A percentile compares a stretch with the other conserved stretches of the same genome.
phyloP scores from a whole-genome alignment of 345 rosid genomes.

The Syzygium aqueum region DNA sequence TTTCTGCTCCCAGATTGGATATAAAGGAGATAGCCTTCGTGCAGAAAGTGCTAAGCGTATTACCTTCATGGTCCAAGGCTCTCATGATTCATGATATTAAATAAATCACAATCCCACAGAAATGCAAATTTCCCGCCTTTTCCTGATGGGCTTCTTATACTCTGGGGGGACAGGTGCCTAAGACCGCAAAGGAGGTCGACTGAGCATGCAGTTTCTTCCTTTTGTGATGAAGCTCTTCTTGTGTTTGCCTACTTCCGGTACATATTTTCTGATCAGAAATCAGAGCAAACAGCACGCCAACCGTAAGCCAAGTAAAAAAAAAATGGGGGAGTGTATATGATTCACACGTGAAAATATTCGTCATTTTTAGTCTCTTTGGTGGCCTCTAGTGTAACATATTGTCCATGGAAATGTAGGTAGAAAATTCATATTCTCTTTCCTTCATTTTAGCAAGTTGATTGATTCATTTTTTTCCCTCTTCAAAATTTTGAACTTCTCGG shows the following conservation, averaged over 20 bases:
- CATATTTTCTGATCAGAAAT: not conserved
- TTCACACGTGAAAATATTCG: slow-evolving; percentile 2
- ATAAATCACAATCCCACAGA: slow-evolving; percentile 25
- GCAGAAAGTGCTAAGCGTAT: slow-evolving; percentile 86
- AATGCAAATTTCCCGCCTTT: slow-evolving; percentile 32
- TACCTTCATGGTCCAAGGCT: slow-evolving; percentile 72
- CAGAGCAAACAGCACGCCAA: not conserved
- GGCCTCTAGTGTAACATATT: slow-evolving; percentile 8
- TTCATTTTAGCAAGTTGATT: slow-evolving; percentile 1
- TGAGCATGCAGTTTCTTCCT: slow-evolving; percentile 12
- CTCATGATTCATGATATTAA: slow-evolving; percentile 78
- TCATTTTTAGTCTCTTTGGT: not conserved
- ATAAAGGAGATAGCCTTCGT: slow-evolving; percentile 78
- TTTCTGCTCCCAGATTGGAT: slow-evolving; percentile 65
- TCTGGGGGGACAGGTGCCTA: slow-evolving; percentile 58
- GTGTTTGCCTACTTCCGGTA: slow-evolving; percentile 8
- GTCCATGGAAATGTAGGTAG: slow-evolving; percentile 5
- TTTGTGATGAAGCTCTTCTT: slow-evolving; percentile 14
- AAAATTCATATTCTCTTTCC: not conserved
- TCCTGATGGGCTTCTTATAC: slow-evolving; percentile 63
- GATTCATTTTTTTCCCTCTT: slow-evolving; percentile 3
- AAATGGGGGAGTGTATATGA: slow-evolving; percentile 6
- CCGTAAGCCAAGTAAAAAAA: not conserved
- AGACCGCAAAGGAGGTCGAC: slow-evolving; percentile 41
- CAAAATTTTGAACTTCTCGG: not conserved